Percentiles rank a stretch among this genome's conserved stretches.
phyloP scores from a whole-genome alignment of 768 basidiomycete species.

The Lenzites betulinus region DNA sequence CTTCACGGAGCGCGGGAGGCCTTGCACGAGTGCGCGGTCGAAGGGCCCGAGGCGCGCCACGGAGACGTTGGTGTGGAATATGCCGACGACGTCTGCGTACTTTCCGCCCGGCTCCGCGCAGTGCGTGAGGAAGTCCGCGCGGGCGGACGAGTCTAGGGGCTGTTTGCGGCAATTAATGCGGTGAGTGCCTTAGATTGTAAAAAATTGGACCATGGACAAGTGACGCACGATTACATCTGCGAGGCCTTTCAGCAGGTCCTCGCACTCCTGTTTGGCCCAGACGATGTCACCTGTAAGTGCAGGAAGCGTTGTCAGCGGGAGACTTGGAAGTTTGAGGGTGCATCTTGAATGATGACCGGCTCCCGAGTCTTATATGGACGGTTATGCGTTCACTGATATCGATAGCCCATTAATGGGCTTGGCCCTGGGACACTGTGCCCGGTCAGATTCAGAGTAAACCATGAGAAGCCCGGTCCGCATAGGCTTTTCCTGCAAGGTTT shows the following conservation, averaged over 20 bases:
- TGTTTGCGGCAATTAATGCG: neutral
- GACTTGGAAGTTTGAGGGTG: too few species aligned
- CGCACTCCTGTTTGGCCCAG: constrained; percentile 80
- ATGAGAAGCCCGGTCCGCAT: too few species aligned
- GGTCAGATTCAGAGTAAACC: too few species aligned
- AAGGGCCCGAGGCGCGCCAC: constrained; percentile 38
- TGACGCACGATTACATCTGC: constrained; percentile 76
- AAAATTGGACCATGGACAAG: neutral
- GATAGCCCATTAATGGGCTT: too few species aligned
- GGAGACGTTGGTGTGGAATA: constrained; percentile 20
- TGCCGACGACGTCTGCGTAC: constrained; percentile 69
- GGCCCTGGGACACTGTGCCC: too few species aligned
- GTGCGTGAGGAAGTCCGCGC: constrained; percentile 68
- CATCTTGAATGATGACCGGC: too few species aligned
- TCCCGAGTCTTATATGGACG: too few species aligned
- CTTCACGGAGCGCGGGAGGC: constrained; percentile 64
- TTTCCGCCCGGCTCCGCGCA: constrained; percentile 62
- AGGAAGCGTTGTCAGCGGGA: too few species aligned
- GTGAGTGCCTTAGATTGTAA: neutral
- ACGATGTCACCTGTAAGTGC: constrained; percentile 54
- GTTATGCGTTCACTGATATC: too few species aligned
- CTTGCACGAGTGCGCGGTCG: constrained; percentile 74
- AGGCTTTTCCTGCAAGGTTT: too few species aligned
- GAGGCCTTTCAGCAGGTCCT: constrained; percentile 61
- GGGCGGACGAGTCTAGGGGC: constrained; percentile 32